Evolutionary conservation across 345 rosid genomes (phyloP).

Genomic region (Balakata baccata): DNA sequence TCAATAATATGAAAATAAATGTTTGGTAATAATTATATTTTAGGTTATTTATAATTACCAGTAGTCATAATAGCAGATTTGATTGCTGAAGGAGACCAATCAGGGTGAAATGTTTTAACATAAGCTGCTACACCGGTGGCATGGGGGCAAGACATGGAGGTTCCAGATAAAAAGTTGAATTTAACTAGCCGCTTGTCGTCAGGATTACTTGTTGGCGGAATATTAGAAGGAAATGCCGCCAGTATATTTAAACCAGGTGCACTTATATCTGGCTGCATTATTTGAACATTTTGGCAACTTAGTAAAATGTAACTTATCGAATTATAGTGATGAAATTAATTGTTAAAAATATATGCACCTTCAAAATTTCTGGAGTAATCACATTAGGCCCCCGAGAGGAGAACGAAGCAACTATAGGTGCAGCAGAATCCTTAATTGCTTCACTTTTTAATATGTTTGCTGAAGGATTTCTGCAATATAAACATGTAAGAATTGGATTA

Average conservation of each 20-base stretch:
- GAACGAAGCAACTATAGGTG: conserved; percentile 35
- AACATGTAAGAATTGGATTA: background rate
- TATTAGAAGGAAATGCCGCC: conserved; percentile 39
- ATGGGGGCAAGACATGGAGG: conserved; percentile 63
- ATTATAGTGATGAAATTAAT: background rate
- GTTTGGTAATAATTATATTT: no score
- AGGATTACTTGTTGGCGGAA: conserved; percentile 9
- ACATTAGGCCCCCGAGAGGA: conserved; percentile 45
- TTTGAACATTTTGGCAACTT: background rate
- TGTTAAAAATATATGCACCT: background rate
- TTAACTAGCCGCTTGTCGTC: conserved; percentile 24
- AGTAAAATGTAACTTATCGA: background rate
- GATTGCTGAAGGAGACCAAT: conserved; percentile 59
- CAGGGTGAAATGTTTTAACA: conserved; percentile 42
- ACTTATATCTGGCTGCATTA: conserved; percentile 45
- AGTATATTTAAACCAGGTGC: conserved; percentile 49
- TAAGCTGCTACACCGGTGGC: conserved; percentile 46
- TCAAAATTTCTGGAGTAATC: conserved; percentile 27
- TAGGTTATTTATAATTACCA: conserved; percentile 28
- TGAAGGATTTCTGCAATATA: conserved; percentile 16
- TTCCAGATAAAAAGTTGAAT: conserved; percentile 42
- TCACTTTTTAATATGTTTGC: conserved; percentile 36
- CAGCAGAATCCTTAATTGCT: conserved; percentile 20
- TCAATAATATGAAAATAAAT: background rate
- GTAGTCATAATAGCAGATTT: conserved; percentile 53